Conservation (phyloP, 1,284 basidiomycete species). For the Rhodofomes roseus region DNA sequence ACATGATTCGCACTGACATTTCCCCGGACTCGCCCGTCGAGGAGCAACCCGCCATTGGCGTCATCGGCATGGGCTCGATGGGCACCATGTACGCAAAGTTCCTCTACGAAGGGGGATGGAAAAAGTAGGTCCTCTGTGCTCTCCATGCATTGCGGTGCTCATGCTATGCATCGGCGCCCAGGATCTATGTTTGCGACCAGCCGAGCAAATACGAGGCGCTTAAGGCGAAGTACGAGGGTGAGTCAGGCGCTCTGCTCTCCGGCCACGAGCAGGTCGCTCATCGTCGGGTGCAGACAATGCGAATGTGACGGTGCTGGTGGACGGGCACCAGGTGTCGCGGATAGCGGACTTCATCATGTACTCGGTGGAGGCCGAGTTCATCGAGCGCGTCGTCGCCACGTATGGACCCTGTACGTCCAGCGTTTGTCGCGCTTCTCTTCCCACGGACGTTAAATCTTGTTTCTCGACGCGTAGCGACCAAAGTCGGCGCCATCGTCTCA, state of each 20-base stretch:
- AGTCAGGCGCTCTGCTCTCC: neutral
- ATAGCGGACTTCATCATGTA: constrained; percentile 31
- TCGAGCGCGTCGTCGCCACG: constrained; percentile 79
- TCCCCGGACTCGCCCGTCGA: constrained; percentile 48
- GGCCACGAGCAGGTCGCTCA: neutral
- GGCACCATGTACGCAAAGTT: constrained; percentile 88
- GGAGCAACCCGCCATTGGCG: constrained; percentile 74
- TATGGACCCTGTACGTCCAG: constrained; percentile 83
- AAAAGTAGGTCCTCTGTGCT: constrained; percentile 52
- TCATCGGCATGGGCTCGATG: constrained; percentile 96
- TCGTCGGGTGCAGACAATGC: constrained; percentile 36
- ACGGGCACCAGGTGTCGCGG: constrained; percentile 28
- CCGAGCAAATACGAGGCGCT: constrained; percentile 75
- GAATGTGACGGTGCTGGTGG: constrained; percentile 53
- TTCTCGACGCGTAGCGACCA: constrained; percentile 63
- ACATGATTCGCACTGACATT: constrained; percentile 30
- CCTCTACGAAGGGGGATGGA: constrained; percentile 78
- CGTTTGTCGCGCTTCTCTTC: neutral
- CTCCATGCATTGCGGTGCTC: neutral
- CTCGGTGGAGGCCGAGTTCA: constrained; percentile 91
- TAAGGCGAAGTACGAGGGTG: constrained; percentile 61
- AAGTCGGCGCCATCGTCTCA: constrained; percentile 88
- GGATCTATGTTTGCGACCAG: constrained; percentile 91
- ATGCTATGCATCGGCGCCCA: constrained; percentile 23
- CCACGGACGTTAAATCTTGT: constrained; percentile 3